Evolutionary conservation across 495 filamentous ascomycete genomes (phyloP).

Genomic region (Podospora comata): DNA sequence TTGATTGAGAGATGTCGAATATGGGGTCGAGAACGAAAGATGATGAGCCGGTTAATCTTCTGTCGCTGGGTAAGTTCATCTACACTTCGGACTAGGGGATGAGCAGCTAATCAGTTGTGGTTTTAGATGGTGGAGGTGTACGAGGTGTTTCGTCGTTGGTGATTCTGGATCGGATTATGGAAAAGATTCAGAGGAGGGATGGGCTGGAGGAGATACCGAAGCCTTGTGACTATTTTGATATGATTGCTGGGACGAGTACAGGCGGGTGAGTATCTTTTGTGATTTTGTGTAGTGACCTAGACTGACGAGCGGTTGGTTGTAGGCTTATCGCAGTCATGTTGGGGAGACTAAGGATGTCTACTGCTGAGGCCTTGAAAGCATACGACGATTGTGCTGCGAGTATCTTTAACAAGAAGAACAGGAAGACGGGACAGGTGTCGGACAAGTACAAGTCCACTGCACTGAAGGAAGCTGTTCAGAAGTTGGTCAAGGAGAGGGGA

Average conservation of each 20-base stretch:
- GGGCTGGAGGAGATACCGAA: slow-evolving; percentile 24
- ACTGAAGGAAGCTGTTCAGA: slow-evolving; percentile 17
- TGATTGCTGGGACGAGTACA: slow-evolving; percentile 41
- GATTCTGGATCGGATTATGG: slow-evolving; percentile 38
- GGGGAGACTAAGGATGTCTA: slow-evolving; percentile 35
- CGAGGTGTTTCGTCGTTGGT: slow-evolving; percentile 35
- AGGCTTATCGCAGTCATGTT: slow-evolving; percentile 40
- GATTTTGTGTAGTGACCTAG: not conserved
- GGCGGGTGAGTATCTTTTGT: slow-evolving; percentile 32
- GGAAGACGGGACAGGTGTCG: slow-evolving; percentile 15
- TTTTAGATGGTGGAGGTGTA: slow-evolving; percentile 39
- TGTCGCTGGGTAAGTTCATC: slow-evolving; percentile 22
- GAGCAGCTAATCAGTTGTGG: not conserved
- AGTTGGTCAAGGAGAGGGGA: slow-evolving; percentile 12
- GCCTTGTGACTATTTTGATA: slow-evolving; percentile 40
- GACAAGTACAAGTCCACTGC: slow-evolving; percentile 13
- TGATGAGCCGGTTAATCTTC: slow-evolving; percentile 21
- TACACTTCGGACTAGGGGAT: not conserved
- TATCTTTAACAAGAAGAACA: slow-evolving; percentile 29
- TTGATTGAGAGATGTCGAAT: no score
- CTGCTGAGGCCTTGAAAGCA: slow-evolving; percentile 26
- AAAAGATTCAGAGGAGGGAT: slow-evolving; percentile 20
- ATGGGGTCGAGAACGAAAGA: not conserved
- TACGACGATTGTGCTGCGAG: slow-evolving; percentile 28
- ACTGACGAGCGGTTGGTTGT: no score